phyloP scores from a whole-genome alignment of 2,329 filamentous ascomycete species.

The Exophiala oligosperma region DNA sequence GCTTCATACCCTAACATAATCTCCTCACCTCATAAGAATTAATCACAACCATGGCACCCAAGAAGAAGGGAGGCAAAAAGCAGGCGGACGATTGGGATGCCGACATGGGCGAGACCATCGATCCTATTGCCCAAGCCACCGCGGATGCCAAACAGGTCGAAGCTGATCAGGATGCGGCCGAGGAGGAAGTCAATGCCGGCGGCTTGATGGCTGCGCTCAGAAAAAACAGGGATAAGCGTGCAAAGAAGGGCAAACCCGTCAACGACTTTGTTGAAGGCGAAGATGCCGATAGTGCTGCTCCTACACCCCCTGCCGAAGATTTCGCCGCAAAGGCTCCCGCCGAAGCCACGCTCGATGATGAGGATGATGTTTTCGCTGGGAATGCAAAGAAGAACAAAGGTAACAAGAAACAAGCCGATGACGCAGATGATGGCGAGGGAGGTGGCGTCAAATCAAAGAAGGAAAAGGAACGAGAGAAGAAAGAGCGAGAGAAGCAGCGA shows the following conservation, averaged over 20 bases:
- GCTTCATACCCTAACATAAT: constrained; percentile 16
- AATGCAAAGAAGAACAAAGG: constrained; percentile 70
- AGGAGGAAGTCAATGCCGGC: constrained; percentile 54
- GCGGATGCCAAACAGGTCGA: constrained; percentile 46
- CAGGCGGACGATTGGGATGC: constrained; percentile 91
- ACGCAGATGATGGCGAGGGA: constrained; percentile 55
- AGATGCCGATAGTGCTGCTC: constrained; percentile 47
- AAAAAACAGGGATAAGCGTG: constrained; percentile 82
- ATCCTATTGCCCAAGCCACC: constrained; percentile 57
- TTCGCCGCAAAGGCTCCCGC: constrained; percentile 69
- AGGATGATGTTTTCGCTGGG: constrained; percentile 81
- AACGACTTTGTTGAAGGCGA: constrained; percentile 76
- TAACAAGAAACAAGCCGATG: constrained; percentile 50
- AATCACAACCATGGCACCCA: constrained; percentile 71
- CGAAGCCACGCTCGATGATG: constrained; percentile 79
- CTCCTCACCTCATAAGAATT: constrained; percentile 5
- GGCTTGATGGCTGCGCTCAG: constrained; percentile 76
- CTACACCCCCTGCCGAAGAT: constrained; percentile 42
- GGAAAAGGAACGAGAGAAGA: constrained; percentile 97
- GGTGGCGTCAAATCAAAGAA: constrained; percentile 89
- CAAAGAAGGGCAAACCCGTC: constrained; percentile 79
- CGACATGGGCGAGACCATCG: constrained; percentile 77
- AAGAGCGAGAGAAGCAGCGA: constrained; percentile 95
- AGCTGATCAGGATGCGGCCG: constrained; percentile 49
- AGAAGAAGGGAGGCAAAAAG: constrained; percentile 86